Conservation (phyloP, 768 basidiomycete genomes). For the Fomitopsis serialis region DNA sequence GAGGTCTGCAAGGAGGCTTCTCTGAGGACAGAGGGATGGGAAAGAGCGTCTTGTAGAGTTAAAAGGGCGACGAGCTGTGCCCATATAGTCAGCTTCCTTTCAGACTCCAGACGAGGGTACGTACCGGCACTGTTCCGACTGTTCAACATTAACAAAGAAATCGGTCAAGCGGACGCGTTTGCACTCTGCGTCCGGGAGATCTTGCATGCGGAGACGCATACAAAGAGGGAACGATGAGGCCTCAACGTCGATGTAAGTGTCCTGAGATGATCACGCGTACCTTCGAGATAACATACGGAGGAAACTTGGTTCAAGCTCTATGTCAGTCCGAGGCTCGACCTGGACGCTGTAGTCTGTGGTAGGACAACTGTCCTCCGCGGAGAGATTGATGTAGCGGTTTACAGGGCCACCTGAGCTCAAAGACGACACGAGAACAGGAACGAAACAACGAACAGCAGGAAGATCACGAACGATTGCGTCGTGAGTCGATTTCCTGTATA, state of each 20-base stretch:
- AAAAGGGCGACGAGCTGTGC: conserved; percentile 36
- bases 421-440: conserved; percentile 34
- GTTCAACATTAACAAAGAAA: conserved; percentile 53
- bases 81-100: background rate
- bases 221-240: conserved; percentile 47
- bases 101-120: conserved; percentile 13
- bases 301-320: conserved; percentile 31
- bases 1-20: conserved; percentile 62
- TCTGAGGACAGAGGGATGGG: conserved; percentile 49
- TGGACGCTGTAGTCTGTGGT: conserved; percentile 26
- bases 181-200: conserved; percentile 43
- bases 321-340: conserved; percentile 6
- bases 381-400: conserved; percentile 40
- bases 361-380: conserved; percentile 29
- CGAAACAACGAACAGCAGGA: conserved; percentile 54
- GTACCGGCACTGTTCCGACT: conserved; percentile 65
- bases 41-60: conserved; percentile 38
- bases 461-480: conserved; percentile 37
- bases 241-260: conserved; percentile 44
- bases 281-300: conserved; percentile 49
- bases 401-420: conserved; percentile 36
- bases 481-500: no score
- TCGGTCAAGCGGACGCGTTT: conserved; percentile 50
- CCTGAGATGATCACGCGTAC: conserved; percentile 62
- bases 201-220: conserved; percentile 55